Percentiles rank a stretch among this genome's conserved stretches.
Conservation (phyloP, 202 grass and related monocot genomes). For the Eragrostis tef region DNA sequence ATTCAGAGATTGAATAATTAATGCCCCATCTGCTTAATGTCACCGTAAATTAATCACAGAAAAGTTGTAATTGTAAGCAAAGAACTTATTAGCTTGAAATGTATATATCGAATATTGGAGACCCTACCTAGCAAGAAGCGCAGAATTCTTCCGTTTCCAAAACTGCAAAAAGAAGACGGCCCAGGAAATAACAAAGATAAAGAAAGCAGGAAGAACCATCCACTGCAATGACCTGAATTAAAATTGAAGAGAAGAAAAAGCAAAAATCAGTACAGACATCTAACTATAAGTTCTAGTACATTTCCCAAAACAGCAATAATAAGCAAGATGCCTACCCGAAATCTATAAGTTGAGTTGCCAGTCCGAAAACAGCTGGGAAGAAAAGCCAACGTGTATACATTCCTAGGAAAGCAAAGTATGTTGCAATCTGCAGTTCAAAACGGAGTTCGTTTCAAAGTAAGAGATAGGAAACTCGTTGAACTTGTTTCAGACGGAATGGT, state of each 20-base stretch:
- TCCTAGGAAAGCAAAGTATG: conserved; percentile 94
- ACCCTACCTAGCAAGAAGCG: conserved; percentile 76
- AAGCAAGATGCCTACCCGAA: conserved; percentile 66
- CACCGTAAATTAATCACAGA: conserved; percentile 20
- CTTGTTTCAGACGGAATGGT: conserved; percentile 40
- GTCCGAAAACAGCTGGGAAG: conserved; percentile 88
- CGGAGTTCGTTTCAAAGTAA: conserved; percentile 16
- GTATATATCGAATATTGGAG: conserved; percentile 21
- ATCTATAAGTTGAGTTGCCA: conserved; percentile 86
- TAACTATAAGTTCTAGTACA: conserved; percentile 16
- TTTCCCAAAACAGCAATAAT: neutral
- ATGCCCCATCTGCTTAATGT: conserved; percentile 79
- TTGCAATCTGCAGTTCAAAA: conserved; percentile 75
- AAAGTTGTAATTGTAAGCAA: conserved; percentile 18
- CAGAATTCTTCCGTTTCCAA: conserved; percentile 98
- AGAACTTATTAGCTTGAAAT: conserved; percentile 35
- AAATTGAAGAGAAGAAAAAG: conserved; percentile 12
- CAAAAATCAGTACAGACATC: conserved; percentile 34
- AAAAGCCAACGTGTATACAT: conserved; percentile 97
- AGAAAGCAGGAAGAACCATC: conserved; percentile 92
- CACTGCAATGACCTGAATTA: conserved; percentile 76
- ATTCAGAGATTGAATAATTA: conserved; percentile 88
- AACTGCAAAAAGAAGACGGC: conserved; percentile 97
- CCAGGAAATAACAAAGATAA: conserved; percentile 93
- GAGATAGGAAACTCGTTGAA: neutral